Evolutionary conservation across 306 rosid genomes (phyloP), one percentile per base, ranked within the genome.

Genomic region (Quercus variabilis): DNA sequence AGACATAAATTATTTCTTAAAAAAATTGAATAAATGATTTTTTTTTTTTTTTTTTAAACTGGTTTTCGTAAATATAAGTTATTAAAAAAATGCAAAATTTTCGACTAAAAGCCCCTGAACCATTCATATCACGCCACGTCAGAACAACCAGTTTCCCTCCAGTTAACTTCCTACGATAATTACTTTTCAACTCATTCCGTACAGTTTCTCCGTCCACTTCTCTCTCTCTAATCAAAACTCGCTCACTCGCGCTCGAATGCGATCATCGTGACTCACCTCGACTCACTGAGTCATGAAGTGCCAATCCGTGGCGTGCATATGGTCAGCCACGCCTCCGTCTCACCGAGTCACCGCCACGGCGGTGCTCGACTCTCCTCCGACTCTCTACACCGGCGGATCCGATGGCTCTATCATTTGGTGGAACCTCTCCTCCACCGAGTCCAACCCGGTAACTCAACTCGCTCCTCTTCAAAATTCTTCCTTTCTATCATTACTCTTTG

Each of bases 361-460:
- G 35, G 86, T 82, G 55, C 87, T 92, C 71, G 26, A 70, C 62
- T 86, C 80, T 14, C 97, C 93, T 5, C 91, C 90, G 4, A 76
- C 97, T 57, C 87, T 91, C 60, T 95, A 90, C 85, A 93, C 98
- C 85, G 96, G 93, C 67, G 98, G 97, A 92, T 92, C 97, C 74
- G 96, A 95, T 83, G 99, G 99, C 85, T 93, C 96, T 81, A 83
- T 95, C 88, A 83, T 95, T 92, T 91, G 96, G 98, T 93, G 98
- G 98, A 82, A 88, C 86, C 76, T 93, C 55, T 88, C 89, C 38
- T 62, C 33, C 79, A 3, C 82, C 76, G 74, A 76, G 82, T 79
- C 97, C 78, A 28, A 65, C 43, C 86, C 93, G 97, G 99, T 94
- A 89, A 68, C 75, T 74, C 60, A 19, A 25, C 76, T 74, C 69